Evolutionary conservation across 441 rosid species (phyloP), one percentile per base, ranked within the genome.

Genomic region (Pelargonium myrrhifolium): DNA sequence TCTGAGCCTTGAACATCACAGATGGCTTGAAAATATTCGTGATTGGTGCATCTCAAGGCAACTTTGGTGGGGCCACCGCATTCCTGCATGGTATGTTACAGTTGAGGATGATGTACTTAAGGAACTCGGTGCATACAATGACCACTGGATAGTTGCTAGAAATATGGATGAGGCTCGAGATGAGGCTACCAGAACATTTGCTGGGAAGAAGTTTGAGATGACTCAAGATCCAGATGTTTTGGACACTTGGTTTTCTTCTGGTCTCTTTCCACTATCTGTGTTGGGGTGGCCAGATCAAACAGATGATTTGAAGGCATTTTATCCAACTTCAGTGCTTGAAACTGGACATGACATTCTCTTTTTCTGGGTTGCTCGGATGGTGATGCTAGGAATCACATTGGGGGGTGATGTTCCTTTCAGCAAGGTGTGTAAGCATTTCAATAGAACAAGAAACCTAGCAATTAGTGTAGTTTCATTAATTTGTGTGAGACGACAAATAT

Each of bases 321-420:
- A 93, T 76, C 99, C 99, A 15, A 91, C 97, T 64, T 89, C 96
- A 18, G 86, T 93, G 28, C 89, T 91, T 67, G 97, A 93, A 82
- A 93, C 97, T 68, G 96, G 97, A 58, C 97, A 93, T 73, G 99
- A 91, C 79, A 89, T 93, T 75, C 78, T 91, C 65, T 93, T 93
- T 72, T 93, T 93, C 71, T 93, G 99, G 97, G 99, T 91, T 81
- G 97, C 95, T 71, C 87, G 97, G 56, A 91, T 91, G 99, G 97
- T 91, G 71, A 89, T 93, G 96, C 71, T 87, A 75, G 96, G 99
- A 70, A 89, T 88, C 62, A 82, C 79, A 76, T 78, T 93, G 71
- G 96, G 96, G 69, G 93, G 93, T 68, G 93, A 91, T 68, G 92
- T 93, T 65, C 97, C 99, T 61, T 93, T 93, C 70, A 83, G 84